Percentiles rank a stretch among this genome's conserved stretches.
Evolutionary conservation across 768 basidiomycete species (phyloP).

Genomic region (Boletus barrowsii): DNA sequence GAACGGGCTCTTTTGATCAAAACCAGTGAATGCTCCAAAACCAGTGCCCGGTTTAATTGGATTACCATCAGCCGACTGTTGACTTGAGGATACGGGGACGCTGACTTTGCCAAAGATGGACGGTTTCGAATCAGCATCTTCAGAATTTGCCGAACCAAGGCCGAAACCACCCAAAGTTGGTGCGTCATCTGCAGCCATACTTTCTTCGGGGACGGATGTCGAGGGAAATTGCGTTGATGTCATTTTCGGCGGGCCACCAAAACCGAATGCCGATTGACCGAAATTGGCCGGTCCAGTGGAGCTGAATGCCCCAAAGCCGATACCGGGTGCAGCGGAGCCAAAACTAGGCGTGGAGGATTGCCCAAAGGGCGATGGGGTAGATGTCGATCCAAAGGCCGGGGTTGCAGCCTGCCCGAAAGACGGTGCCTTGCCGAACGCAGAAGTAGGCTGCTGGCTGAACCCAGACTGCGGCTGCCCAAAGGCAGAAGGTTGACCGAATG

Average conservation of each 20-base stretch:
- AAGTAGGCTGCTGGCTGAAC: slow-evolving; percentile 17
- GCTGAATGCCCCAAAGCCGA: slow-evolving; percentile 34
- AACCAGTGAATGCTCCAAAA: slow-evolving; percentile 31
- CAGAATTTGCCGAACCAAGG: slow-evolving; percentile 24
- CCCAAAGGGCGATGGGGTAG: slow-evolving; percentile 19
- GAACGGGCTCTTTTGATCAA: slow-evolving; percentile 28
- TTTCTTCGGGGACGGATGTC: slow-evolving; percentile 23
- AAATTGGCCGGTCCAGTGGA: slow-evolving; percentile 33
- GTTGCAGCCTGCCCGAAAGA: slow-evolving; percentile 20
- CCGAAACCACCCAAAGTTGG: slow-evolving; percentile 33
- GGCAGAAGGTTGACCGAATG: slow-evolving; percentile 33
- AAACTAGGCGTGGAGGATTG: slow-evolving; percentile 20
- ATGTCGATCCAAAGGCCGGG: slow-evolving; percentile 13
- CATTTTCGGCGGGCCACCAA: slow-evolving; percentile 11
- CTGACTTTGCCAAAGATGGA: slow-evolving; percentile 34
- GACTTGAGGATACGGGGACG: slow-evolving; percentile 5
- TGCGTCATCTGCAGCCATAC: slow-evolving; percentile 32
- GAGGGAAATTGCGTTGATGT: neutral
- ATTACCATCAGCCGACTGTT: slow-evolving; percentile 15
- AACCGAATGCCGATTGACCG: slow-evolving; percentile 28
- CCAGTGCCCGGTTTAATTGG: slow-evolving; percentile 35
- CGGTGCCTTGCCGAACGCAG: slow-evolving; percentile 23
- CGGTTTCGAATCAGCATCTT: slow-evolving; percentile 23
- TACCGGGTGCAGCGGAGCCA: slow-evolving; percentile 15
- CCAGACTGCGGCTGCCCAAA: slow-evolving; percentile 18